Evolutionary conservation across 192 early-diverging fungal species (phyloP).

Genomic region (Backusella tarrabulga): DNA sequence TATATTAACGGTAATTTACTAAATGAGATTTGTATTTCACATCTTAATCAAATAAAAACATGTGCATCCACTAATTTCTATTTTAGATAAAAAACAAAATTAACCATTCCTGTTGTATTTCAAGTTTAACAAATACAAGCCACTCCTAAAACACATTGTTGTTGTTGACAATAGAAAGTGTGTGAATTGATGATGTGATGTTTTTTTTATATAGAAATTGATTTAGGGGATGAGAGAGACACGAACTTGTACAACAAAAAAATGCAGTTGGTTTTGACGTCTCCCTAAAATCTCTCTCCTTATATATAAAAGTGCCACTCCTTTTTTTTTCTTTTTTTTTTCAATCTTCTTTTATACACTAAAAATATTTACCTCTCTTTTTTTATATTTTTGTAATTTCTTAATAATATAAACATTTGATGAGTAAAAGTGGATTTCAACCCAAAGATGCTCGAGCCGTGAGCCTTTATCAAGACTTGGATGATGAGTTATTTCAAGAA

Average conservation of each 20-base stretch:
- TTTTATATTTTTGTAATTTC: neutral
- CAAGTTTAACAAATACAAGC: neutral
- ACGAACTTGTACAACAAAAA: neutral
- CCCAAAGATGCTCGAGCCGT: conserved; percentile 17
- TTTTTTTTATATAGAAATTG: neutral
- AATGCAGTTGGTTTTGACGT: neutral
- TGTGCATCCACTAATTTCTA: neutral
- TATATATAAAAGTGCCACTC: neutral
- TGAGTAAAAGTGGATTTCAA: conserved; percentile 2
- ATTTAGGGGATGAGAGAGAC: neutral
- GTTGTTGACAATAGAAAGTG: neutral
- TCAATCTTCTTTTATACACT: neutral
- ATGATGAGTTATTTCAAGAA: conserved; percentile 4
- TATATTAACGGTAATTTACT: neutral
- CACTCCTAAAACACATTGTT: neutral
- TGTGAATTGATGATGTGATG: neutral
- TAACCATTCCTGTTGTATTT: neutral
- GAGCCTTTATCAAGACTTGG: conserved; percentile 16
- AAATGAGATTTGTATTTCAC: neutral
- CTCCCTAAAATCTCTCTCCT: neutral
- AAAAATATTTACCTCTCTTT: neutral
- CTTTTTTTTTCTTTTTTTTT: neutral
- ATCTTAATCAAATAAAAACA: neutral
- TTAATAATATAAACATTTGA: neutral
- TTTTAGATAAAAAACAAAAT: neutral